Percentiles rank a stretch among this genome's conserved stretches.
These are phyloP conservation scores for Cyclocybe aegerita DNA, from an alignment of 768 basidiomycete genomes.

Conservation along the genomic window DNA sequence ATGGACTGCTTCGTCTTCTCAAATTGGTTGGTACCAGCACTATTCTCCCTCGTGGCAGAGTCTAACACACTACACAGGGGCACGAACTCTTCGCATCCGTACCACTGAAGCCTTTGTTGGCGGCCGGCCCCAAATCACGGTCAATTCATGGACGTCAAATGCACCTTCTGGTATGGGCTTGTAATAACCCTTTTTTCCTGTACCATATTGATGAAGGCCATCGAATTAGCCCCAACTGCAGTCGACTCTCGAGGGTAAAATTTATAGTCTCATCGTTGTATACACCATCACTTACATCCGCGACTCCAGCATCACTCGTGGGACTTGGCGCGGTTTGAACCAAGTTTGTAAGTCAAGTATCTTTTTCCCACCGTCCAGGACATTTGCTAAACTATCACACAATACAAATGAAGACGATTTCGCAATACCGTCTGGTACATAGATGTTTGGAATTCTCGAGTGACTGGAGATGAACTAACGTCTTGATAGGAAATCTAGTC, in stretches of 20 bases:
- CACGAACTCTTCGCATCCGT: slow-evolving; percentile 43
- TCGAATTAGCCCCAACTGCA: slow-evolving; percentile 30
- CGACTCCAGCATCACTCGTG: slow-evolving; percentile 39
- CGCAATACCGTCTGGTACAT: slow-evolving; percentile 41
- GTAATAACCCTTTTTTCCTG: neutral
- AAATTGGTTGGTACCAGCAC: slow-evolving; percentile 30
- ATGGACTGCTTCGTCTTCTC: slow-evolving; percentile 41
- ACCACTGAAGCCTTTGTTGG: slow-evolving; percentile 48
- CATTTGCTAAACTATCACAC: neutral
- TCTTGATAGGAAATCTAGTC: slow-evolving; percentile 28
- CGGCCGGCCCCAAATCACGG: slow-evolving; percentile 43
- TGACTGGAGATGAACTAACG: neutral
- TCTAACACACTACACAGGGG: slow-evolving; percentile 25
- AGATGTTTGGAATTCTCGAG: slow-evolving; percentile 3
- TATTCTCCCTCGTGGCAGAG: neutral
- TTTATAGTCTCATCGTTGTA: neutral
- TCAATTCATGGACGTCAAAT: slow-evolving; percentile 43
- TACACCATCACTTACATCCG: neutral
- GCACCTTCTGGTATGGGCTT: slow-evolving; percentile 33
- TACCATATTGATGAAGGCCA: neutral
- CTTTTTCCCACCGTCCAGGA: neutral
- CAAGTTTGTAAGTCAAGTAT: slow-evolving; percentile 35
- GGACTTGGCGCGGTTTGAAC: slow-evolving; percentile 50
- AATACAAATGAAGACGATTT: slow-evolving; percentile 33
- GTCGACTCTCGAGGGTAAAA: slow-evolving; percentile 45